Conservation (phyloP, 2,329 filamentous ascomycete genomes). For the Magnaporthiopsis rhizophila region DNA sequence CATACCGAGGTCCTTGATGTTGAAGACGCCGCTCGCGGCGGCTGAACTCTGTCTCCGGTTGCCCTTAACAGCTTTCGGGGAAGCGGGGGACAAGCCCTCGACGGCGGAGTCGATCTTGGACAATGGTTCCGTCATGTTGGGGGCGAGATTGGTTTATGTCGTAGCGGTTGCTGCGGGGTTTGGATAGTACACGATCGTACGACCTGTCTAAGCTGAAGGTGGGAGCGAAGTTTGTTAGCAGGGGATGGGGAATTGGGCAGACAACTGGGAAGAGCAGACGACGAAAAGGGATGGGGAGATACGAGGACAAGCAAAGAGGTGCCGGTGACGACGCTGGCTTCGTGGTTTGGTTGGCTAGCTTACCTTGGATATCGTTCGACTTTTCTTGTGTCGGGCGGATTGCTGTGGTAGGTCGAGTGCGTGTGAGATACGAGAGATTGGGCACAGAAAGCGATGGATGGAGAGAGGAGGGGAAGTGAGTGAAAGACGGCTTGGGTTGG, state of each 20-base stretch:
- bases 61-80: slow-evolving; percentile 47
- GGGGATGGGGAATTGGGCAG: background rate
- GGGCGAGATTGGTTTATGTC: slow-evolving; percentile 8
- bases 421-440: background rate
- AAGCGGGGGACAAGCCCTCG: slow-evolving; percentile 64
- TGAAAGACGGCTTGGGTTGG: background rate
- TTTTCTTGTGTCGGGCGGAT: background rate
- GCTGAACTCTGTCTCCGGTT: slow-evolving; percentile 67
- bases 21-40: slow-evolving; percentile 63
- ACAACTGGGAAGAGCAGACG: background rate
- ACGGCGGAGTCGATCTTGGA: slow-evolving; percentile 89
- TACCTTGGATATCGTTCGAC: background rate
- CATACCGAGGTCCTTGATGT: slow-evolving; percentile 81
- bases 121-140: slow-evolving; percentile 49
- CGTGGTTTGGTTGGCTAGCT: background rate
- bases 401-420: background rate
- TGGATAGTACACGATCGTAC: background rate
- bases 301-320: no score
- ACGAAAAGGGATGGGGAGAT: no score
- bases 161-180: background rate
- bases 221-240: background rate
- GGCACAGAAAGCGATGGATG: background rate
- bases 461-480: background rate
- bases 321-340: no score
- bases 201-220: background rate